A percentile compares a stretch with the other conserved stretches of the same genome.
phyloP scores from a whole-genome alignment of 2,329 filamentous ascomycete genomes.

The Cylindrodendrum hubeiense region DNA sequence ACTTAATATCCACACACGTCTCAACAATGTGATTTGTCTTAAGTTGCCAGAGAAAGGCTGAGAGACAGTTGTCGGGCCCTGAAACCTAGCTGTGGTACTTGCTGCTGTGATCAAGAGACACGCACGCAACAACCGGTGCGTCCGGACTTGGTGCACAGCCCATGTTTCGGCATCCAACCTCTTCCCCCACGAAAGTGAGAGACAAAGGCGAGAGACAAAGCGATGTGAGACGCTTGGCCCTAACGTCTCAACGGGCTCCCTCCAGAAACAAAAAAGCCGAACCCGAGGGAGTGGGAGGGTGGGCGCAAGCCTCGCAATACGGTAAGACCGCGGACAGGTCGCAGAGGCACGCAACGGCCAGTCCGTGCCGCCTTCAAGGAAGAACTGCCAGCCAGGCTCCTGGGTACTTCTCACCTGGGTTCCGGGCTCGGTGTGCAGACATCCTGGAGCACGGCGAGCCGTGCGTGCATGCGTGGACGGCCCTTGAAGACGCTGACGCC shows the following conservation, averaged over 20 bases:
- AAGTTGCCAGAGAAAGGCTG: not conserved
- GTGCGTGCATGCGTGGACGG: not conserved
- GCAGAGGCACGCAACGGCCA: constrained; percentile 15
- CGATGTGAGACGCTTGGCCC: constrained; percentile 1
- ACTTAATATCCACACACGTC: not conserved
- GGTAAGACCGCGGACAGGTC: not conserved
- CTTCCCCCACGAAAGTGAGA: not conserved
- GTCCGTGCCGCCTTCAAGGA: constrained; percentile 28
- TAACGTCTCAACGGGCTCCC: constrained; percentile 2
- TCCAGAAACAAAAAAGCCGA: not conserved
- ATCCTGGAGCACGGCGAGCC: not conserved
- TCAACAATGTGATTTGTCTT: constrained; percentile 14
- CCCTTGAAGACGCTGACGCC: constrained; percentile 12
- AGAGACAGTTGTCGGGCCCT: constrained; percentile 5
- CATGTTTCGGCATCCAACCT: not conserved
- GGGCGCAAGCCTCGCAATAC: not conserved
- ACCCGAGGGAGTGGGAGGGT: constrained; percentile 6
- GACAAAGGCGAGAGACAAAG: not conserved
- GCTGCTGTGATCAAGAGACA: not conserved
- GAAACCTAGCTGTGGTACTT: not conserved
- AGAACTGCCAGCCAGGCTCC: not conserved
- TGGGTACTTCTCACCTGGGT: constrained; percentile 1
- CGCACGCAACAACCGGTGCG: not conserved
- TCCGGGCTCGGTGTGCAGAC: constrained; percentile 10
- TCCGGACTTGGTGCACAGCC: not conserved